A percentile compares a stretch with the other conserved stretches of the same genome.
phyloP scores from a whole-genome alignment of 2,329 filamentous ascomycete genomes.

The Cladosporium sp. region DNA sequence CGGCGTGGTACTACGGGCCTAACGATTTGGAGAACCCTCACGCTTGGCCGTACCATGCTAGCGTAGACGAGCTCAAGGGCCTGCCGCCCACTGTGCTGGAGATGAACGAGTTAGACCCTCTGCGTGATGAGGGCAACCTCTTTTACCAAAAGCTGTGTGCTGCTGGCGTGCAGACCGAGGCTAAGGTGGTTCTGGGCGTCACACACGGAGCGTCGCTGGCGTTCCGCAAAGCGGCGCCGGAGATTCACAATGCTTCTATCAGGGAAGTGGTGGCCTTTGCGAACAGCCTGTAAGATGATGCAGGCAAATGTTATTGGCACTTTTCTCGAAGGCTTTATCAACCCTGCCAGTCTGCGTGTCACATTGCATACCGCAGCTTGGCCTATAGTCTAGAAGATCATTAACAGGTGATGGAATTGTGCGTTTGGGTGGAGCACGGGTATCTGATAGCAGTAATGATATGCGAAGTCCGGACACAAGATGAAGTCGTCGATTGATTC shows the following conservation, averaged over 20 bases:
- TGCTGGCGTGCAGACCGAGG: slow-evolving; percentile 25
- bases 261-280: slow-evolving; percentile 25
- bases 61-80: slow-evolving; percentile 26
- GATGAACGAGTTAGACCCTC: slow-evolving; percentile 30
- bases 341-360: too few species aligned
- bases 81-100: slow-evolving; percentile 26
- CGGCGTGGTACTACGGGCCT: slow-evolving; percentile 23
- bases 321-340: too few species aligned
- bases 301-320: too few species aligned
- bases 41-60: slow-evolving; percentile 30
- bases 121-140: slow-evolving; percentile 29
- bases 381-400: too few species aligned
- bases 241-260: slow-evolving; percentile 21
- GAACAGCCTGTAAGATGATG: slow-evolving; percentile 16
- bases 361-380: too few species aligned
- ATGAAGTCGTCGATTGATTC: too few species aligned
- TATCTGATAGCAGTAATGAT: too few species aligned
- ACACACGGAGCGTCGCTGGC: slow-evolving; percentile 22
- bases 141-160: slow-evolving; percentile 24
- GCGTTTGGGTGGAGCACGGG: too few species aligned
- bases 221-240: slow-evolving; percentile 25
- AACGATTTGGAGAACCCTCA: slow-evolving; percentile 23
- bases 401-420: too few species aligned
- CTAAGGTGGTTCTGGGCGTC: slow-evolving; percentile 25
- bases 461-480: too few species aligned